Conservation (phyloP, 768 basidiomycete genomes). For the Chalciporus piperatus region DNA sequence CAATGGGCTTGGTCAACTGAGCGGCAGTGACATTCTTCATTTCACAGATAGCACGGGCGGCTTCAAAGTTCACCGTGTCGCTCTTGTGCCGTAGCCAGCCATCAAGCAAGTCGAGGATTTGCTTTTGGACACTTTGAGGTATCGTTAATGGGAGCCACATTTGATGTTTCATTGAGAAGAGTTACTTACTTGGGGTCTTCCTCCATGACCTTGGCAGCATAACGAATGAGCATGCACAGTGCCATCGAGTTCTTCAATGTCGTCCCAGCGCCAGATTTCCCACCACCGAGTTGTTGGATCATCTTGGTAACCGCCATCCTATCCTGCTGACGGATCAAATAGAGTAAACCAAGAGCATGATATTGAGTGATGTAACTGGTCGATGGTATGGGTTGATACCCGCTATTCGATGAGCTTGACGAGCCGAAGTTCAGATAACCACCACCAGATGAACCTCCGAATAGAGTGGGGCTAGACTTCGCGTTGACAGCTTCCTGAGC, state of each 20-base stretch:
- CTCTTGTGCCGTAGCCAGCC: conserved; percentile 97
- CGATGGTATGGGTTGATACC: conserved; percentile 78
- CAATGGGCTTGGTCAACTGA: conserved; percentile 84
- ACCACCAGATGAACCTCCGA: conserved; percentile 50
- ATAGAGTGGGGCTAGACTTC: conserved; percentile 74
- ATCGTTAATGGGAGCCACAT: background rate
- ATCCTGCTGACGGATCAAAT: conserved; percentile 94
- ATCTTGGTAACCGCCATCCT: conserved; percentile 99
- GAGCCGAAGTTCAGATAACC: conserved; percentile 75
- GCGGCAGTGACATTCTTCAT: conserved; percentile 78
- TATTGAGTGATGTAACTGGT: conserved; percentile 96
- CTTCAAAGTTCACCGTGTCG: conserved; percentile 99
- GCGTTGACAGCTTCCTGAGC: conserved; percentile 94
- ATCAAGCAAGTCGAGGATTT: conserved; percentile 92
- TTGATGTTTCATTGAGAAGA: background rate
- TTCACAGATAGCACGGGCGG: conserved; percentile 95
- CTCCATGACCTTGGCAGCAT: conserved; percentile 98
- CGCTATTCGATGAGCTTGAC: conserved; percentile 48
- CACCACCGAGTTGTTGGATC: conserved; percentile 95
- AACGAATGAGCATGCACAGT: conserved; percentile 96
- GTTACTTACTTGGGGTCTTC: conserved; percentile 91
- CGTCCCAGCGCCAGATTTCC: conserved; percentile 79
- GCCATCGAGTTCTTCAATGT: conserved; percentile 95
- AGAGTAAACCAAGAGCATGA: conserved; percentile 91
- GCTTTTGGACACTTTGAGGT: conserved; percentile 71